Evolutionary conservation across 441 rosid species (phyloP), one percentile per base, ranked within the genome.

Genomic region (Jatropha podagrica): DNA sequence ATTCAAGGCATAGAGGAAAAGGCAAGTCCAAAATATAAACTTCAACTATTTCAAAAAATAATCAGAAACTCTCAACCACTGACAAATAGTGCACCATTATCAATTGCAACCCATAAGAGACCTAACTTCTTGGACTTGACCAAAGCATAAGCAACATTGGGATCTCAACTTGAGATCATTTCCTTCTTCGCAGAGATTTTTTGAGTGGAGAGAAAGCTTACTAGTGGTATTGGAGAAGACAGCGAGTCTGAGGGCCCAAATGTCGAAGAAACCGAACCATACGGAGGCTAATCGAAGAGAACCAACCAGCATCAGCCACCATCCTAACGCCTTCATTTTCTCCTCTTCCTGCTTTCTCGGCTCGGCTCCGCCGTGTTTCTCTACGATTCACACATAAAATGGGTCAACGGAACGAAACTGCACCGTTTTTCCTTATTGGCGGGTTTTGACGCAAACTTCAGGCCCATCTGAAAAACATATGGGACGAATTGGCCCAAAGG

Each of bases 251-350:
- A 89, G 93, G 78, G 94, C 92, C 91, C 92, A 86, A 66, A 87
- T 86, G 82, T 91, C 85, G 83, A 88, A 86, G 90, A 90, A 93
- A 55, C 96, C 93, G 76, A 93, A 88, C 92, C 95, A 91, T 59
- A 90, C 96, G 41, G 97, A 90, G 40, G 90, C 92, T 75, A 93
- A 79, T 74, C 97, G 88, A 70, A 91, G 90, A 26, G 86, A 84
- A 60, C 93, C 97, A 74, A 91, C 88, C 75, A 93, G 78, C 92
- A 92, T 86, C 79, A 91, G 69, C 96, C 97, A 91, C 90, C 89
- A 89, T 79, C 96, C 92, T 65, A 92, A 82, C 13, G 91, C 83
- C 84, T 89, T 85, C 97, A 92, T 90, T 79, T 80, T 78, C 74
- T 27, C 14, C 42, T 61, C 37, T 23, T 41, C 37, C 18, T 70